Conservation (phyloP, 2,329 filamentous ascomycete genomes). For the Catunica adiposa region DNA sequence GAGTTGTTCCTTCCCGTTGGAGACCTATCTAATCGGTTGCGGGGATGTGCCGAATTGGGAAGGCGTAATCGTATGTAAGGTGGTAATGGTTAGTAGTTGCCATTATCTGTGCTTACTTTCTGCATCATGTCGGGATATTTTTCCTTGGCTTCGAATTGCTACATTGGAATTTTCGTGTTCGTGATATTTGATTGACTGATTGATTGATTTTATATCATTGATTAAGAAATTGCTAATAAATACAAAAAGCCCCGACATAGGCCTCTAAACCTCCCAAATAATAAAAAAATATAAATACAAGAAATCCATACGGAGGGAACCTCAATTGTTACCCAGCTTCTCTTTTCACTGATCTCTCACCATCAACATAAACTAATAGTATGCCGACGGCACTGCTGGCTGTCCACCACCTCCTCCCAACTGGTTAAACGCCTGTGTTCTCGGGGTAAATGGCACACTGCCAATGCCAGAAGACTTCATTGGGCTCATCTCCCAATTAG, state of each 20-base stretch:
- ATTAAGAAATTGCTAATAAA: not conserved
- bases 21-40: not conserved
- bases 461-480: slow-evolving; percentile 20
- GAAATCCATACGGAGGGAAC: slow-evolving; percentile 3
- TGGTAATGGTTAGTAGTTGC: too few relatives aligned
- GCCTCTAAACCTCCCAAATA: not conserved
- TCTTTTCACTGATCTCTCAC: slow-evolving; percentile 17
- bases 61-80: not conserved
- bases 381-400: slow-evolving; percentile 19
- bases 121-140: too few relatives aligned
- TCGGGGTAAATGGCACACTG: slow-evolving; percentile 40
- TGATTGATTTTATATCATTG: too few relatives aligned
- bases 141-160: too few relatives aligned
- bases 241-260: not conserved
- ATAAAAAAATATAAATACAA: not conserved
- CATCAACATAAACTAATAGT: slow-evolving; percentile 30
- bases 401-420: slow-evolving; percentile 32
- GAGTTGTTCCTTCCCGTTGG: not conserved
- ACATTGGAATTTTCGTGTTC: too few relatives aligned
- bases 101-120: too few relatives aligned
- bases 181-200: too few relatives aligned
- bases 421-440: slow-evolving; percentile 51
- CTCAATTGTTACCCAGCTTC: not conserved
- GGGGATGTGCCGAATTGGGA: not conserved
- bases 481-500: slow-evolving; percentile 41